Evolutionary conservation across 345 rosid genomes (phyloP).

Genomic region (Carallia brachiata): DNA sequence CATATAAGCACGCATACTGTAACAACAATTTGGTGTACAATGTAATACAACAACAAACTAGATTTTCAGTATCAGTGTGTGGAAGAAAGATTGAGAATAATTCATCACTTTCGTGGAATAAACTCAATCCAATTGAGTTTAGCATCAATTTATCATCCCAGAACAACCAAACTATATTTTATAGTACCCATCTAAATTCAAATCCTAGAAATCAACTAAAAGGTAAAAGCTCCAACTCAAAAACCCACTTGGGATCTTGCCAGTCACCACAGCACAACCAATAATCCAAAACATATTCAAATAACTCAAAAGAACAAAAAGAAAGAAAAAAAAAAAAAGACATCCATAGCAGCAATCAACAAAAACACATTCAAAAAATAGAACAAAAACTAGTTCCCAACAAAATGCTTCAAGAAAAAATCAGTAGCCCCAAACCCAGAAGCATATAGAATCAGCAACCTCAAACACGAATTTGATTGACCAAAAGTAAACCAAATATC

Average conservation of each 20-base stretch:
- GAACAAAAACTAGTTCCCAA: too few relatives aligned
- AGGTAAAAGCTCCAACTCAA: slow-evolving; percentile 9
- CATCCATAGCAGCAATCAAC: background rate
- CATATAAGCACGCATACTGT: background rate
- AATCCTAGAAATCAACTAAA: slow-evolving; percentile 12
- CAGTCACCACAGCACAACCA: background rate
- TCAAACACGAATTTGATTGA: too few relatives aligned
- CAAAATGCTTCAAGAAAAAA: too few relatives aligned
- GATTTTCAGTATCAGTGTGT: background rate
- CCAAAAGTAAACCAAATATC: too few relatives aligned
- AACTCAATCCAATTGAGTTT: background rate
- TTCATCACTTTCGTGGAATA: too few relatives aligned
- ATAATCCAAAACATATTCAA: background rate
- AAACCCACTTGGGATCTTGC: slow-evolving; percentile 21
- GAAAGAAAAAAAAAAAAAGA: background rate
- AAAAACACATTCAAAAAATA: too few relatives aligned
- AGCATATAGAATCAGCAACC: too few relatives aligned
- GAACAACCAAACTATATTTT: background rate
- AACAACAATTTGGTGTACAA: background rate
- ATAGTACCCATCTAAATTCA: slow-evolving; percentile 13
- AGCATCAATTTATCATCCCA: background rate
- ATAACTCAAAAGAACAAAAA: background rate
- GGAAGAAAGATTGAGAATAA: background rate
- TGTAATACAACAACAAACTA: background rate
- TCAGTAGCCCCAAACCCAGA: too few relatives aligned